Evolutionary conservation across 2,329 filamentous ascomycete genomes (phyloP), one percentile per base, ranked within the genome.

Genomic region (Xylaria sp.): DNA sequence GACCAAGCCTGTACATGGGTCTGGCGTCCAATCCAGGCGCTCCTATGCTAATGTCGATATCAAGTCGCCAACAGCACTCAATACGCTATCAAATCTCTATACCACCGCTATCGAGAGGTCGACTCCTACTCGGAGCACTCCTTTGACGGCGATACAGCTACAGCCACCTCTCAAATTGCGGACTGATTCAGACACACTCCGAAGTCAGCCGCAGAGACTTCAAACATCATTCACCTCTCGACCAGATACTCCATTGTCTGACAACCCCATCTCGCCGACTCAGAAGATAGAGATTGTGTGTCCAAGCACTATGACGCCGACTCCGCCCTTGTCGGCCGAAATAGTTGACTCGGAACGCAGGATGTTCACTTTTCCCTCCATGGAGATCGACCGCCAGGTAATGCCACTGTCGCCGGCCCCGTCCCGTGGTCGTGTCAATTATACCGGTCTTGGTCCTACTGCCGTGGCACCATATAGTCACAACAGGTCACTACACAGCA

Each of bases 1-100:
- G 75, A 88, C 84, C 74, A 86, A 86, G 74, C 80, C 85, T 28
- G 77, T 82, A 36, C 76, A 79, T 65, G 79, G 78, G 41, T 76
- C 82, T 3, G 75, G 74, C 49, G 77, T 80, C 63, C 82, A 80
- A 63, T 70, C 82, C 33, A 83, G 82, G 69, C 82, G 81, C 58
- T 71, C 73, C 5, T 76, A 86, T 52, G 79, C 82, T 25, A 81
- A 83, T 61, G 79, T 86, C 48, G 85, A 90, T 73, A 85, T 87
- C 36, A 86, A 83, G 67, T 89, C 89, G 39, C 87, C 88, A 3
- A 91, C 89, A 1, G 82, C 88, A 25, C 90, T 90, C 80, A 91
- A 91, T 79, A 91, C 89, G 1, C 83, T 91, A 48, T 89, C 88
- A 63, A 91, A 91, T 79, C 86, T 88, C 69, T 91, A 91, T 75